Evolutionary conservation across 139 green algal genomes (phyloP).

Genomic region (Chlamydomonas sphaeroides): DNA sequence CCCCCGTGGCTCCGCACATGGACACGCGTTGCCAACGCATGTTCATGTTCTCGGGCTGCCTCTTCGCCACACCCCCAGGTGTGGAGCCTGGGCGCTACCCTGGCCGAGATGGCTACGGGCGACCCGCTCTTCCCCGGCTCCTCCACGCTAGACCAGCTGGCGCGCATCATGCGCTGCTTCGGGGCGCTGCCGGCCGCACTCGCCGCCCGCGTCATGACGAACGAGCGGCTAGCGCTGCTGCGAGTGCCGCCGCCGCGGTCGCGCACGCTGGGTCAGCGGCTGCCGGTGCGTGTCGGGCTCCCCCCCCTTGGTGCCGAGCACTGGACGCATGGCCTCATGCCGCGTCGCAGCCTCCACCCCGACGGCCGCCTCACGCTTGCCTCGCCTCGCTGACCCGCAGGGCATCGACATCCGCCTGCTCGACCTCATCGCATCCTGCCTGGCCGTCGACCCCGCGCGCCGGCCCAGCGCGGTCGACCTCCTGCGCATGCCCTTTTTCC

Average conservation of each 20-base stretch:
- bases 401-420: background rate
- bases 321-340: too few relatives aligned
- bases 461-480: background rate
- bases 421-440: background rate
- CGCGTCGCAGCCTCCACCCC: too few relatives aligned
- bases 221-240: background rate
- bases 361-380: too few relatives aligned
- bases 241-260: background rate
- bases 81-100: conserved; percentile 68
- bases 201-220: conserved; percentile 25
- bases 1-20: too few relatives aligned
- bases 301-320: too few relatives aligned
- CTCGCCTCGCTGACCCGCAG: background rate
- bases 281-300: background rate
- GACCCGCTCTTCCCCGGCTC: conserved; percentile 73
- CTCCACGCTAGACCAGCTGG: conserved; percentile 80
- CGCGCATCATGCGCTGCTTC: conserved; percentile 63
- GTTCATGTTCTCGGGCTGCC: background rate
- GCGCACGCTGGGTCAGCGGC: background rate
- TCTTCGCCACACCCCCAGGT: background rate
- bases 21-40: background rate
- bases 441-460: background rate
- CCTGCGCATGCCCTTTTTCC: background rate
- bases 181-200: conserved; percentile 56
- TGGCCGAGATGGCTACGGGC: conserved; percentile 80